These are phyloP conservation scores for Glycine latifolia DNA, from an alignment of 306 rosid species.

Conservation along the genomic window DNA sequence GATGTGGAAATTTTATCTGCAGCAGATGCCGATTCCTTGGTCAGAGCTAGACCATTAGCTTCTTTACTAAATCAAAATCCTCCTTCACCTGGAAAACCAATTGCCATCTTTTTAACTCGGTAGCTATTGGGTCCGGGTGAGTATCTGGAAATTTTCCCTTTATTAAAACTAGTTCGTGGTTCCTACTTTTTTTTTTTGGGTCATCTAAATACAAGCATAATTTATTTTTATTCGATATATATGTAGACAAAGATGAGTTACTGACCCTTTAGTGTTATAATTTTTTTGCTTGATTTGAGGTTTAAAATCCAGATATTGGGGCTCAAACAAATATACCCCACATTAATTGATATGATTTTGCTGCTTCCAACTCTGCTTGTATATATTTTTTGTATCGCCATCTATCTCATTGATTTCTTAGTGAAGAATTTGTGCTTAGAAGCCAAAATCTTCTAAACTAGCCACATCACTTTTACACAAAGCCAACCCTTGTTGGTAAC, in stretches of 20 bases:
- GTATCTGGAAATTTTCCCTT: conserved; percentile 27
- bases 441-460: too few relatives aligned
- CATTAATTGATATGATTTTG: too few relatives aligned
- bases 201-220: background rate
- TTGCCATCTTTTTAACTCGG: conserved; percentile 75
- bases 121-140: conserved; percentile 41
- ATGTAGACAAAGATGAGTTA: background rate
- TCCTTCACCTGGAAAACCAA: conserved; percentile 92
- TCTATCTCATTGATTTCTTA: too few relatives aligned
- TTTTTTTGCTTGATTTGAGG: background rate
- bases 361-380: too few relatives aligned
- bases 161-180: background rate
- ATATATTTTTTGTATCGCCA: too few relatives aligned
- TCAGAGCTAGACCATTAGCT: conserved; percentile 70
- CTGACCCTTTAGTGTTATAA: background rate
- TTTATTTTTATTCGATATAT: background rate
- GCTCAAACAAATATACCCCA: too few relatives aligned
- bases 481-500: too few relatives aligned
- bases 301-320: background rate
- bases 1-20: conserved; percentile 73
- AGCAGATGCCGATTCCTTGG: conserved; percentile 61
- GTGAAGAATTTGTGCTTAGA: too few relatives aligned
- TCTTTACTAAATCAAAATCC: conserved; percentile 72
- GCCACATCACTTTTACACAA: too few relatives aligned
- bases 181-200: background rate